Evolutionary conservation across 2,329 filamentous ascomycete species (phyloP).

Genomic region (Westerdykella ornata): DNA sequence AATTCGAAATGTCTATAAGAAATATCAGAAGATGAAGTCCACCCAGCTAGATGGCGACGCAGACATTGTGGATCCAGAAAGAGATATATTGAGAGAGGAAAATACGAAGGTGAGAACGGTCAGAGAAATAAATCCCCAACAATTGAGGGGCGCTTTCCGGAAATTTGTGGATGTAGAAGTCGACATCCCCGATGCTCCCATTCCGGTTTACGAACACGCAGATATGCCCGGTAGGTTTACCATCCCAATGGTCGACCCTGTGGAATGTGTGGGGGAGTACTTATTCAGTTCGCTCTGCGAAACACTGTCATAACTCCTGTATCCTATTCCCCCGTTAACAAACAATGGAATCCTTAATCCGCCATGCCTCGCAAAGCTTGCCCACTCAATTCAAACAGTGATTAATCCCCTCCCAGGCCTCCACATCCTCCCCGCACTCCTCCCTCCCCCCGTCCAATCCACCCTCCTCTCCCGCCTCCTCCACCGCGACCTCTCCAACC

Average conservation of each 20-base stretch:
- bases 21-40: conserved; percentile 55
- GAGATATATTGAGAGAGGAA: conserved; percentile 22
- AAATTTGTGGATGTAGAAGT: conserved; percentile 16
- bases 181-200: conserved; percentile 2
- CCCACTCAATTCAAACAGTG: background rate
- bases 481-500: conserved; percentile 68
- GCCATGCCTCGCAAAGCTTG: background rate
- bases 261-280: too few relatives aligned
- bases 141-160: conserved; percentile 19
- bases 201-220: conserved; percentile 54
- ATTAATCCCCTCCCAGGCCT: conserved; percentile 55
- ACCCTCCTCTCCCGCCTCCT: conserved; percentile 66
- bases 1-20: conserved; percentile 68
- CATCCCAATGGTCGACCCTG: background rate
- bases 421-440: conserved; percentile 65
- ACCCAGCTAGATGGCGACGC: conserved; percentile 46
- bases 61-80: conserved; percentile 39
- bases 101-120: conserved; percentile 19
- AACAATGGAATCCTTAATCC: background rate
- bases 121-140: conserved; percentile 11
- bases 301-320: too few relatives aligned
- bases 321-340: background rate
- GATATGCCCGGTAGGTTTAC: conserved; percentile 58
- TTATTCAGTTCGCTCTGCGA: background rate
- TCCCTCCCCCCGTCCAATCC: conserved; percentile 63